Base-by-base conservation (phyloP, 306 rosid species). In the Hylodesmum podocarpum region DNA sequence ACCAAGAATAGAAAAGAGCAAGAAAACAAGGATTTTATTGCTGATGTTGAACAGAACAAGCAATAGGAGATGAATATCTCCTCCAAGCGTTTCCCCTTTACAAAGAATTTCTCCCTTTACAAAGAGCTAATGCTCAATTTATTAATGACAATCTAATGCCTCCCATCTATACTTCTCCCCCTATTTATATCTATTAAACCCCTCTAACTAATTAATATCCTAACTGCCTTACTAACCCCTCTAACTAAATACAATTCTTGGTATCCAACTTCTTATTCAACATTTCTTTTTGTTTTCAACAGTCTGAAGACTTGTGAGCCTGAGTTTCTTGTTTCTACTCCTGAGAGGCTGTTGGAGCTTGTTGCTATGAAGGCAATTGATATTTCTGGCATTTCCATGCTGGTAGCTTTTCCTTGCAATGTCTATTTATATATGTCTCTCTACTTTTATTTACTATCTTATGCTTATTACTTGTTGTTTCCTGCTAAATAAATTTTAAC, bases 321-420 rank as follows among this genome's bases (percentile, higher is more conserved):
- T 64, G 98, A 95, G 87, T 86, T 95, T 76, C 91, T 95, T 68
- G 90, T 95, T 76, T 69, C 97, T 76, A 92, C 99, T 66, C 96
- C 99, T 40, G 99, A 87, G 89, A 95, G 99, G 83, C 97, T 95
- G 64, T 66, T 92, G 87, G 92, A 92, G 84, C 97, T 95, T 77
- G 87, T 92, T 74, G 80, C 91, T n/a, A 53, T 70, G 86, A 83
- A 92, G 84, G 97, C 97, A 18, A 70, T 95, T 73, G 97, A 95
- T 80, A 88, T 95, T 78, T 92, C 99, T 55, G 89, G 88, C 24
- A 89, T 90, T 67, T 88, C 97, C 31, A 79, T 89, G 86, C 86
- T 92, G 97, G 99, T 92, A 95, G 43, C 72, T 51, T 75, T 76
- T 61, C 71, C 57, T 55, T 79, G 25, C 65, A 75, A 54, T 73